phyloP scores from a whole-genome alignment of 108 stramenopile genomes.

The Cylindrotheca fusiformis region DNA sequence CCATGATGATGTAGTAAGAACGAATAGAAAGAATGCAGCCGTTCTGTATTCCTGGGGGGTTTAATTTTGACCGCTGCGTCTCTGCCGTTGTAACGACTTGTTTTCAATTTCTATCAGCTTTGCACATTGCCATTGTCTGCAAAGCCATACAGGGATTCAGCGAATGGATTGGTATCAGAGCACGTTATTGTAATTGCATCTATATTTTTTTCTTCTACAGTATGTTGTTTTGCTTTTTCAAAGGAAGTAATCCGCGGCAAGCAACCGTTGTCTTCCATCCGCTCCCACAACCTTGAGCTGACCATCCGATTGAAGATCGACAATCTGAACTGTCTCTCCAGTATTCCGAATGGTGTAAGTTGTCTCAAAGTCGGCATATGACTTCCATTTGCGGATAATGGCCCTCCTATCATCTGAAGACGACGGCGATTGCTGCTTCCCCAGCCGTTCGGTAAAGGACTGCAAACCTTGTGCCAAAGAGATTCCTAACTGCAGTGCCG shows the following conservation, averaged over 20 bases:
- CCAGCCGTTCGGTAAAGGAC: conserved; percentile 8
- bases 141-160: background rate
- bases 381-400: conserved; percentile 34
- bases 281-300: conserved; percentile 31
- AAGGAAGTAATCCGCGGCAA: conserved; percentile 43
- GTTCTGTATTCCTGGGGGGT: no score
- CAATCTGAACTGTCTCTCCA: conserved; percentile 30
- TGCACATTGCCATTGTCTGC: conserved; percentile 7
- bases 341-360: conserved; percentile 29
- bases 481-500: conserved; percentile 20
- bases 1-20: no score
- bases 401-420: background rate
- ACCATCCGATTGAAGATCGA: conserved; percentile 42
- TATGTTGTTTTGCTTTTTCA: no score
- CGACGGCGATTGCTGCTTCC: background rate
- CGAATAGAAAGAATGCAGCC: no score
- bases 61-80: no score
- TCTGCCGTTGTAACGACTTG: no score
- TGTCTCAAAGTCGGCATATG: conserved; percentile 32
- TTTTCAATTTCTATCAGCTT: no score
- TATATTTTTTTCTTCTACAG: no score
- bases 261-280: conserved; percentile 36
- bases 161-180: no score
- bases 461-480: conserved; percentile 14
- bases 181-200: no score